phyloP scores from a whole-genome alignment of 1,139 yeast genomes.

The Yamadazyma blattariae region DNA sequence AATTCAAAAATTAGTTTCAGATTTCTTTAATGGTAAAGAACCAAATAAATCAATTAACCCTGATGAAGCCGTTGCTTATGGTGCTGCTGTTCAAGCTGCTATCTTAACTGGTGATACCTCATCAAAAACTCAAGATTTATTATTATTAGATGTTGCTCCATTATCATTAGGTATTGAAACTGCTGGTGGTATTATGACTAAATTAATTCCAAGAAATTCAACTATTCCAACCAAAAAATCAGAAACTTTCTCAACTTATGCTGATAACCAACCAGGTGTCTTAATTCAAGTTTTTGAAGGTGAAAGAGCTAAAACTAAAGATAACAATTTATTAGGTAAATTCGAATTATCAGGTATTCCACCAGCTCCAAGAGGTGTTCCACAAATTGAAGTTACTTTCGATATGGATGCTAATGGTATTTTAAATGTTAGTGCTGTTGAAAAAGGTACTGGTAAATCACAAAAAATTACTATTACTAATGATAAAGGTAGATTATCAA shows the following conservation, averaged over 20 bases:
- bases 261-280: constrained; percentile 99
- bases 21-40: constrained; percentile 98
- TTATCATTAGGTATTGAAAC: constrained; percentile 96
- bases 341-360: constrained; percentile 99
- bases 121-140: constrained; percentile 94
- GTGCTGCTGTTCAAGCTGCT: constrained; percentile 99
- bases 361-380: constrained; percentile 99
- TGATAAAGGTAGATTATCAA: constrained; percentile 52
- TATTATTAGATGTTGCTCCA: constrained; percentile 97
- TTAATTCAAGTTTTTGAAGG: constrained; percentile 99
- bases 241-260: constrained; percentile 99
- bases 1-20: constrained; percentile 95
- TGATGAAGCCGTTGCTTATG: constrained; percentile 98
- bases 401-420: constrained; percentile 99
- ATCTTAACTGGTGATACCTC: constrained; percentile 97
- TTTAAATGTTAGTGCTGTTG: constrained; percentile 91
- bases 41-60: constrained; percentile 97
- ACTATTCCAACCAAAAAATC: constrained; percentile 99
- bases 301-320: constrained; percentile 99
- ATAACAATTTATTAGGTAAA: constrained; percentile 99
- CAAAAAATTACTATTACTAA: constrained; percentile 50
- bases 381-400: constrained; percentile 98
- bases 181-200: constrained; percentile 99
- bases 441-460: constrained; percentile 87
- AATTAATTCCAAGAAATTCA: constrained; percentile 98